phyloP scores from a whole-genome alignment of 1,139 yeast species.

The Scheffersomyces lignicola region DNA sequence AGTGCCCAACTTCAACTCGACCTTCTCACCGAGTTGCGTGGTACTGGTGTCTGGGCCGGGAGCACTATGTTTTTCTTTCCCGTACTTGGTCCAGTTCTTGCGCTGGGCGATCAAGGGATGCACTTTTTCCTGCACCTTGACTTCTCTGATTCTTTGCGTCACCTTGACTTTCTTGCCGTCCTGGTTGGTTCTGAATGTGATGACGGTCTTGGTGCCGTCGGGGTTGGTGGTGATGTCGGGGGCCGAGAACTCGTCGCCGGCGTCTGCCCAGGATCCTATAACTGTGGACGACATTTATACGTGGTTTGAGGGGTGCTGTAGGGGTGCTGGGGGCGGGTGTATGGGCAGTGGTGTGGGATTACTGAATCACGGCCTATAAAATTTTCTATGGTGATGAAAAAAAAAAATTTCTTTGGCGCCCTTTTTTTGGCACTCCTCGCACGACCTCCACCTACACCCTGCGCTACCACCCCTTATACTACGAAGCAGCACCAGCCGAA shows the following conservation, averaged over 20 bases:
- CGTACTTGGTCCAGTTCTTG: constrained; percentile 78
- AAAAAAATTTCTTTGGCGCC: neutral
- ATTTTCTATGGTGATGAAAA: neutral
- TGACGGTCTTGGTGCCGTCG: constrained; percentile 89
- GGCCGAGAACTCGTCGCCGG: constrained; percentile 61
- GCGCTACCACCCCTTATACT: too few relatives aligned
- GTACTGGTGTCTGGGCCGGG: constrained; percentile 89
- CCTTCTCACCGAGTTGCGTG: constrained; percentile 87
- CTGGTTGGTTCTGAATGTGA: constrained; percentile 72
- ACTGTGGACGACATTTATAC: constrained; percentile 39
- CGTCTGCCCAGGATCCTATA: constrained; percentile 66
- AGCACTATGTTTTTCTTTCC: constrained; percentile 72
- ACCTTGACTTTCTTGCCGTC: constrained; percentile 85
- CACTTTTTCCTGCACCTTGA: constrained; percentile 77
- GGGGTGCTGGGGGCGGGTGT: too few relatives aligned
- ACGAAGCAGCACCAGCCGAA: too few relatives aligned
- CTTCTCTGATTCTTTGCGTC: constrained; percentile 80
- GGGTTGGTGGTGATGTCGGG: constrained; percentile 74
- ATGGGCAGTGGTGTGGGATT: too few relatives aligned
- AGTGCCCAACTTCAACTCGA: constrained; percentile 65
- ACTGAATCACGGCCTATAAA: too few relatives aligned
- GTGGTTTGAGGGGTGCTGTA: too few relatives aligned
- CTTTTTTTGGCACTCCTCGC: too few relatives aligned
- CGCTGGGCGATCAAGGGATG: constrained; percentile 74
- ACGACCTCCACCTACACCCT: too few relatives aligned